Percentiles rank a stretch among this genome's conserved stretches.
Evolutionary conservation across 192 early-diverging fungal species (phyloP).

Genomic region (Podila clonocystis): DNA sequence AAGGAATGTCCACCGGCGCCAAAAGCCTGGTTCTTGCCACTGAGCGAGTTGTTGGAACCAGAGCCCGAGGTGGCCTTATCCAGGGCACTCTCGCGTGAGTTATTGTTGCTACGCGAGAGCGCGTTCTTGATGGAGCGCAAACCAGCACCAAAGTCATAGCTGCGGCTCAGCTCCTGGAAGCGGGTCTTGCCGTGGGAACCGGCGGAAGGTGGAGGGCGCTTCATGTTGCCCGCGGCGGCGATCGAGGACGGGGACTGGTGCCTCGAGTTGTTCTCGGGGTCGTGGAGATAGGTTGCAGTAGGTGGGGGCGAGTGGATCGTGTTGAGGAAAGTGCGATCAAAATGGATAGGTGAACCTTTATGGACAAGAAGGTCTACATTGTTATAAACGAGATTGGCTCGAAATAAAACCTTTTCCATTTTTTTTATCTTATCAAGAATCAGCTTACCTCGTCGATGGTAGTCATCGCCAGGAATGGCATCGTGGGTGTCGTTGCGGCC

Average conservation of each 20-base stretch:
- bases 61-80: slow-evolving; percentile 1
- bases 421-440: too few relatives aligned
- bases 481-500: slow-evolving; percentile 29
- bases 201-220: slow-evolving; percentile 33
- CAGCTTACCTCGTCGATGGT: slow-evolving; percentile 24
- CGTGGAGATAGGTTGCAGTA: slow-evolving; percentile 30
- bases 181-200: slow-evolving; percentile 38
- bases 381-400: too few relatives aligned
- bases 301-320: slow-evolving; percentile 31
- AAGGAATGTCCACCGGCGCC: slow-evolving; percentile 35
- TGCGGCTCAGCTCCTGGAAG: slow-evolving; percentile 34
- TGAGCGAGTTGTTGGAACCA: slow-evolving; percentile 4
- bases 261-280: slow-evolving; percentile 25
- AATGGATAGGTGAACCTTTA: slow-evolving; percentile 38
- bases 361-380: neutral
- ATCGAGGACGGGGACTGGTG: slow-evolving; percentile 22
- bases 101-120: slow-evolving; percentile 30
- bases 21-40: slow-evolving; percentile 25
- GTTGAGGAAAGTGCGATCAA: slow-evolving; percentile 43
- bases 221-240: slow-evolving; percentile 19
- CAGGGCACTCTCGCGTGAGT: slow-evolving; percentile 19
- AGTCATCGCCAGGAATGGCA: slow-evolving; percentile 14
- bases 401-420: too few relatives aligned
- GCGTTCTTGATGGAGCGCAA: slow-evolving; percentile 38
- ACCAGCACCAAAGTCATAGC: slow-evolving; percentile 37